A percentile compares a stretch with the other conserved stretches of the same genome.
Evolutionary conservation across 768 basidiomycete species (phyloP).

Genomic region (Auriculariales sp.): DNA sequence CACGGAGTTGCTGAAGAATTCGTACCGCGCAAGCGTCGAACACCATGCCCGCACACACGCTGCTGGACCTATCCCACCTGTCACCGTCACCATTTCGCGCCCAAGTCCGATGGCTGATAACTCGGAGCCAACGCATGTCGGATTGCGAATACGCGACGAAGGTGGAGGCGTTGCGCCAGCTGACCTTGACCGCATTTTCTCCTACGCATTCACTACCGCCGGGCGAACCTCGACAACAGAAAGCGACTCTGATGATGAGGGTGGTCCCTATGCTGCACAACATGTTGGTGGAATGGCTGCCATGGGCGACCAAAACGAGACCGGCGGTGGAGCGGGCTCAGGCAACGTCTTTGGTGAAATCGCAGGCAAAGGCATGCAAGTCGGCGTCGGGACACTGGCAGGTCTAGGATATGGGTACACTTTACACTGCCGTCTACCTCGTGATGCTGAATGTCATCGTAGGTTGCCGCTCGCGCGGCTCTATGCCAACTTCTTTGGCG

Average conservation of each 20-base stretch:
- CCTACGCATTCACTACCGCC: slow-evolving; percentile 85
- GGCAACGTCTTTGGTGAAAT: slow-evolving; percentile 63
- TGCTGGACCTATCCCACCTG: slow-evolving; percentile 36
- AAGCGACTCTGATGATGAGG: slow-evolving; percentile 22
- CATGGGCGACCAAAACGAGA: slow-evolving; percentile 19
- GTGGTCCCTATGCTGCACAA: slow-evolving; percentile 66
- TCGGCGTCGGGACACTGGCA: slow-evolving; percentile 78
- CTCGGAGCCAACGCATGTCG: slow-evolving; percentile 36
- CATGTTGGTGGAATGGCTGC: slow-evolving; percentile 60
- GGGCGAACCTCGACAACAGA: slow-evolving; percentile 28
- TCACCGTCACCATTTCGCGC: slow-evolving; percentile 45
- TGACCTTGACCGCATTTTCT: slow-evolving; percentile 70
- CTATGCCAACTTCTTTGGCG: slow-evolving; percentile 61
- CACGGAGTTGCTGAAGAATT: slow-evolving; percentile 83
- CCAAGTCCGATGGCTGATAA: slow-evolving; percentile 10
- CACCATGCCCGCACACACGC: slow-evolving; percentile 36
- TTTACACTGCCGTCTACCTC: slow-evolving; percentile 23
- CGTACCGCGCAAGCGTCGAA: slow-evolving; percentile 81
- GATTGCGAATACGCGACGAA: slow-evolving; percentile 68
- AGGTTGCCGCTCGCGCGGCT: slow-evolving; percentile 12
- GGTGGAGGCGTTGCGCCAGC: slow-evolving; percentile 70
- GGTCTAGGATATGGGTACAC: slow-evolving; percentile 65
- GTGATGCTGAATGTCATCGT: background rate
- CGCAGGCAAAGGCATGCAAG: slow-evolving; percentile 59
- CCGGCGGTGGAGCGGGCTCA: slow-evolving; percentile 21